Evolutionary conservation across 148 eudicot species (phyloP), one percentile per base, ranked within the genome.

Genomic region (Silene conica): DNA sequence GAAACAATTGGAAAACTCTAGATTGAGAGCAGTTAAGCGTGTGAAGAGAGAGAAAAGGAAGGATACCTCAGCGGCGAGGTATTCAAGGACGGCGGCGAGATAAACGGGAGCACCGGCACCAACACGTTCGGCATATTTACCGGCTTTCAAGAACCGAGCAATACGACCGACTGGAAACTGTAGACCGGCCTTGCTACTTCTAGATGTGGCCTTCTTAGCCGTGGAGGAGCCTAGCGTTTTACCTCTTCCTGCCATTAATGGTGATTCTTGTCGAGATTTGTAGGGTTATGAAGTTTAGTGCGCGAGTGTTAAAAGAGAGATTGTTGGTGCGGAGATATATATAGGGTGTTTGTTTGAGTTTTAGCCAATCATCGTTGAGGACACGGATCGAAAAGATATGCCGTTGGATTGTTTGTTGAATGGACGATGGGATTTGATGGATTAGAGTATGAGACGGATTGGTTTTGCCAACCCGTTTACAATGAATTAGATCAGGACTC

Each of bases 51-150:
- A 31, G 34, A 31, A 31, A 5, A 31, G 34, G 34, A 31, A 31
- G 38, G 11, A 16, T 74, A 89, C 97, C 94, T 92, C 97, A 63
- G 97, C 97, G 7, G 97, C 97, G 3, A 92, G 94, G 71, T 92
- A 92, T 67, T 92, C 97, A 3, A 92, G 92, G 22, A 92, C 97
- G 20, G 97, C 97, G 1, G 97, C 97, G 3, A 92, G 94, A 31
- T 92, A 92, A 0, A 92, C 94, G 18, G 97, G 97, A 69, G 97
- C 97, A 25, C 97, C 92, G 20, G 97, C 94, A 16, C 97, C 97
- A 13, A 92, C 97, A 79, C 97, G 89, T 72, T 92, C 94, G 38
- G 97, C 97, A 58, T 92, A 92, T 67, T 92, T 92, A 0, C 97
- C 97, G 55, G 97, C 97, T 68, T 92, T 92, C 67, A 92, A 69